Conservation (phyloP, 371 early-diverging fungal species). For the Conidiobolus incongruus region DNA sequence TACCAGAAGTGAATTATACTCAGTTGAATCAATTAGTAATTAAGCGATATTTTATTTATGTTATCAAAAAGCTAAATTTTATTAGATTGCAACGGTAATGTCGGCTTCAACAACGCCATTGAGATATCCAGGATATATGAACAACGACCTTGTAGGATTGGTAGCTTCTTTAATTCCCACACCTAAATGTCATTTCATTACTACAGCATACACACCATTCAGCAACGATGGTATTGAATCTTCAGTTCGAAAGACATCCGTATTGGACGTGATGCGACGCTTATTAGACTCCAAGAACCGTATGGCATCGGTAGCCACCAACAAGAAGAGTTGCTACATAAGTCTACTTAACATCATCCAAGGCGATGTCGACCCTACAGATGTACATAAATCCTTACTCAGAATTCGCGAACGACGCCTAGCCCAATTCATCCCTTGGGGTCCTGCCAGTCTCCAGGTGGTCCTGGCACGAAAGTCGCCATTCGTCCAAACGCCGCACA, state of each 20-base stretch:
- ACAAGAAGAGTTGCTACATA: slow-evolving; percentile 85
- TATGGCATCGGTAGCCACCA: slow-evolving; percentile 81
- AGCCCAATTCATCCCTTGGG: slow-evolving; percentile 98
- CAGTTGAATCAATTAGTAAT: slow-evolving; percentile 91
- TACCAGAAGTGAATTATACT: slow-evolving; percentile 80
- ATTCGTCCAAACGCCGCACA: slow-evolving; percentile 72
- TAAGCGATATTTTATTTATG: neutral
- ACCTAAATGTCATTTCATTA: slow-evolving; percentile 89
- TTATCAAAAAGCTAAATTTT: neutral
- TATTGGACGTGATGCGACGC: slow-evolving; percentile 94
- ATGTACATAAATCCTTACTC: slow-evolving; percentile 92
- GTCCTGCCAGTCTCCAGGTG: slow-evolving; percentile 97
- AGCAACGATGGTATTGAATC: slow-evolving; percentile 85
- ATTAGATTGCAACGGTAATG: slow-evolving; percentile 88
- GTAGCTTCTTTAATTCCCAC: slow-evolving; percentile 90
- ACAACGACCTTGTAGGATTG: slow-evolving; percentile 91
- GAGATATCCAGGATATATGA: slow-evolving; percentile 98
- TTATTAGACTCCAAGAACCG: slow-evolving; percentile 87
- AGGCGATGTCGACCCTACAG: slow-evolving; percentile 94
- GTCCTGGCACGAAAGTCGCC: slow-evolving; percentile 83
- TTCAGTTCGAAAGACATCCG: slow-evolving; percentile 81
- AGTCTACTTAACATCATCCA: slow-evolving; percentile 93
- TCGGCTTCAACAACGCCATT: slow-evolving; percentile 94
- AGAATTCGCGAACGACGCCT: slow-evolving; percentile 84
- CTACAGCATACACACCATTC: slow-evolving; percentile 97